Base-by-base conservation (phyloP, 2,329 filamentous ascomycete genomes). In the Neocucurbitaria cava region DNA sequence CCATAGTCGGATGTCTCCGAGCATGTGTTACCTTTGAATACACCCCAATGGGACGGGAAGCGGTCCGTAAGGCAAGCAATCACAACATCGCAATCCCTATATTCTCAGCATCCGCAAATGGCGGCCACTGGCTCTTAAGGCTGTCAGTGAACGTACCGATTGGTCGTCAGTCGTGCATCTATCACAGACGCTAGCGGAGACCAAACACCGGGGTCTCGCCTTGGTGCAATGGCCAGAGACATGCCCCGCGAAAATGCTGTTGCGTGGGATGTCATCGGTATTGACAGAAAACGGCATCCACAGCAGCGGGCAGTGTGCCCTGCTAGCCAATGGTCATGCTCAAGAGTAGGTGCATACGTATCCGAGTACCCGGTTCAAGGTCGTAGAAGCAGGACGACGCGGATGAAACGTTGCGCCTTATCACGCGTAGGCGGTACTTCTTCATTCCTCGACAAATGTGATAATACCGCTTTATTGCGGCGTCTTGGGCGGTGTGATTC, bases 221-320 rank as follows among this genome's bases (percentile, higher is more conserved):
- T 51, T 49, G 48, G 58, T 58, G 52, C 49, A 39, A 49, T 56
- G 52, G 52, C 52, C 49, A 31, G 53, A 53, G 43, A 47, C 42
- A 61, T 54, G 59, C 55, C 56, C 40, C 46, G 28, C 47, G 49
- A 45, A 30, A 46, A 61, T 54, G 59, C 64, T 48, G 58, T 66
- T n/a, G 52, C 63, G 20, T 61, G 47, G 56, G 41, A 46, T 56
- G 53, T 54, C 59, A 62, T 52, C 57, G 54, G 42, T 48, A 62
- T 49, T 73, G 72, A 75, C 73, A 71, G 66, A 65, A 74, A 75
- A 75, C 73, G 71, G 71, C 63, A 72, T 56, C 61, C 69, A 73
- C 72, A 54, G 60, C 67, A 66, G 66, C 36, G 52, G 47, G 24
- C 46, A 30, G 17, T 51, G 49, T 59, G 49, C 46, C 43, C 46